Evolutionary conservation across 352 stramenopile genomes (phyloP).

Genomic region (Pythium folliculosum): DNA sequence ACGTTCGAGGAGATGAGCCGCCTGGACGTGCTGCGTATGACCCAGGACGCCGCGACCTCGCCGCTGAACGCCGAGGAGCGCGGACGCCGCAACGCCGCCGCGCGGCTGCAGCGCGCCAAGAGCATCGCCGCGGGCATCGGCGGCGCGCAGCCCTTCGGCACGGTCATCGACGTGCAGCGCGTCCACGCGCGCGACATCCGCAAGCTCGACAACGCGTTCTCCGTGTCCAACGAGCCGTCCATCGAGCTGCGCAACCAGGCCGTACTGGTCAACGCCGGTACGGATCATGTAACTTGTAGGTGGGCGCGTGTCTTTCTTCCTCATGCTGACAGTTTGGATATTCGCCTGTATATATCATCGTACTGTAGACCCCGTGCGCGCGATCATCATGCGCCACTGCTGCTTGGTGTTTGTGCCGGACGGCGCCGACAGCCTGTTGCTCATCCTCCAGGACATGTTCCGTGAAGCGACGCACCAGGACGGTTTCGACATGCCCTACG

Average conservation of each 20-base stretch:
- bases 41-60: slow-evolving; percentile 44
- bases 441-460: slow-evolving; percentile 71
- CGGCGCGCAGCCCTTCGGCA: slow-evolving; percentile 11
- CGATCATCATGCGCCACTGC: slow-evolving; percentile 70
- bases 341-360: neutral
- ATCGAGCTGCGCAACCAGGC: slow-evolving; percentile 79
- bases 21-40: slow-evolving; percentile 62
- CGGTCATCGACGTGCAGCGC: slow-evolving; percentile 38
- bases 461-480: slow-evolving; percentile 50
- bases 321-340: neutral
- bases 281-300: neutral
- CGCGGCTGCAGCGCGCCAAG: slow-evolving; percentile 16
- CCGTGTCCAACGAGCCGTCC: slow-evolving; percentile 70
- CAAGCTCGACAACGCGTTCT: slow-evolving; percentile 73
- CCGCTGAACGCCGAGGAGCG: slow-evolving; percentile 10
- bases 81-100: slow-evolving; percentile 6
- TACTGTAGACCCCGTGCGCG: slow-evolving; percentile 52
- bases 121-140: slow-evolving; percentile 15
- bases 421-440: slow-evolving; percentile 55
- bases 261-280: slow-evolving; percentile 71
- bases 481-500: slow-evolving; percentile 48
- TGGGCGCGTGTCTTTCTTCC: too few relatives aligned
- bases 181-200: slow-evolving; percentile 79
- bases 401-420: slow-evolving; percentile 41
- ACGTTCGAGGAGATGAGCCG: slow-evolving; percentile 64